Evolutionary conservation across 2,329 filamentous ascomycete species (phyloP).

Genomic region (Ascocoryne sarcoides): DNA sequence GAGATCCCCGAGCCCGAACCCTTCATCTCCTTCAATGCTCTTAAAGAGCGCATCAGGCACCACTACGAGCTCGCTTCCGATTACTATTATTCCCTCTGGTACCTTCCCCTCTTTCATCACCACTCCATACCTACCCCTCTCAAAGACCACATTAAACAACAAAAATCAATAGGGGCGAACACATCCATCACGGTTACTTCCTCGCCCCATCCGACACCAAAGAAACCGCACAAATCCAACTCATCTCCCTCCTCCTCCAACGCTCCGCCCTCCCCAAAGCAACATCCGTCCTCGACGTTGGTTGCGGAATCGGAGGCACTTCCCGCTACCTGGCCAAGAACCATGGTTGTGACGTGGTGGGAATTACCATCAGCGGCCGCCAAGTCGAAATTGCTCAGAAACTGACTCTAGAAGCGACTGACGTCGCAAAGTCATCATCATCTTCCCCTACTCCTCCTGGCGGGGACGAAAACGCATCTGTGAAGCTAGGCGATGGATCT

Average conservation of each 20-base stretch:
- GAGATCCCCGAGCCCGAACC: conserved; percentile 20
- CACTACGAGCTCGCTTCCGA: conserved; percentile 54
- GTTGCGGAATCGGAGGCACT: conserved; percentile 53
- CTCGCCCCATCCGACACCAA: conserved; percentile 43
- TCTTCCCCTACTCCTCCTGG: conserved; percentile 1
- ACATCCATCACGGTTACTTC: conserved; percentile 57
- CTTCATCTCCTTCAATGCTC: conserved; percentile 19
- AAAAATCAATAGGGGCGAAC: conserved; percentile 43
- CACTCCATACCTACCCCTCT: not conserved
- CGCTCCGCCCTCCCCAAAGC: conserved; percentile 33
- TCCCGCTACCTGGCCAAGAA: conserved; percentile 45
- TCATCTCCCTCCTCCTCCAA: conserved; percentile 46
- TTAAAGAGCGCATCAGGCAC: conserved; percentile 34
- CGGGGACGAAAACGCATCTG: conserved; percentile 12
- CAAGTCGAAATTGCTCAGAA: conserved; percentile 50
- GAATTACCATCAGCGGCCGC: conserved; percentile 50
- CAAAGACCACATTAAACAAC: not conserved
- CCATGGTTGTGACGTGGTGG: conserved; percentile 44
- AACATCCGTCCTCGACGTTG: conserved; percentile 46
- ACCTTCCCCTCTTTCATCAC: conserved; percentile 11
- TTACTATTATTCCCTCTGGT: conserved; percentile 55
- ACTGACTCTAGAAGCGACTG: conserved; percentile 33
- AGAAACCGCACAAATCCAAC: conserved; percentile 47
- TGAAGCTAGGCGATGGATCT: conserved; percentile 35
- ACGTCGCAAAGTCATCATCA: too few relatives aligned